Base-by-base conservation (phyloP, 495 filamentous ascomycete species). In the Aspergillus heteromorphus region DNA sequence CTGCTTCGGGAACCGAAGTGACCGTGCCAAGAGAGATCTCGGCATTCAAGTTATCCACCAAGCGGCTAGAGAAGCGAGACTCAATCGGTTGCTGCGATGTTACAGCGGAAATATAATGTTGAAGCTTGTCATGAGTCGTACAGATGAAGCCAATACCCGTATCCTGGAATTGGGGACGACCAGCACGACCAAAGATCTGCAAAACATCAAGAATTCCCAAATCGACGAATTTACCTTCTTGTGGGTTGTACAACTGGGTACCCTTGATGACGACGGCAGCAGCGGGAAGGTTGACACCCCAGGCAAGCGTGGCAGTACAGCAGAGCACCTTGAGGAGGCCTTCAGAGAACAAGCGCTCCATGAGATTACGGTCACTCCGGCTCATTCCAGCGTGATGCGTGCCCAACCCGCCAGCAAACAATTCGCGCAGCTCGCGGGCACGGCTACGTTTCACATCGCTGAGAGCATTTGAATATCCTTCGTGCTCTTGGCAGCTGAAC, bases 251-350 rank as follows among this genome's bases (percentile, higher is more conserved):
- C 2, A 99, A 75, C 66, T 97, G 91, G 6, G 93, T 97, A 16
- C 93, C 93, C 69, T 97, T 97, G 75, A 99, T 99, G 49, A 99
- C 81, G 20, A 99, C 93, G 2, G 93, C 95, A 11, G 95, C 92
- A 8, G 93, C 93, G 1, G 93, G 93, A 68, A 99, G 82, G 73
- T 99, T 99, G 59, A 99, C 92, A 83, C 93, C 93, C 93, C 93
- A 99, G 9, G 93, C 93, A 40, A 99, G 77, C 0, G 93, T 99
- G 10, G 93, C 93, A 13, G 93, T 99, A 84, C 95, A 97, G 75
- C 93, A 97, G 7, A 99, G 85, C 0, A 99, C 91, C 66, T 92
- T 95, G 62, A 97, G 82, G 10, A 95, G 81, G 3, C 93, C 93
- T 60, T 93, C 83, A 0, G 78, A 83, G 64, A 97, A 99, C 55